Evolutionary conservation across 306 rosid species (phyloP).

Genomic region (Pterocarpus santalinus): DNA sequence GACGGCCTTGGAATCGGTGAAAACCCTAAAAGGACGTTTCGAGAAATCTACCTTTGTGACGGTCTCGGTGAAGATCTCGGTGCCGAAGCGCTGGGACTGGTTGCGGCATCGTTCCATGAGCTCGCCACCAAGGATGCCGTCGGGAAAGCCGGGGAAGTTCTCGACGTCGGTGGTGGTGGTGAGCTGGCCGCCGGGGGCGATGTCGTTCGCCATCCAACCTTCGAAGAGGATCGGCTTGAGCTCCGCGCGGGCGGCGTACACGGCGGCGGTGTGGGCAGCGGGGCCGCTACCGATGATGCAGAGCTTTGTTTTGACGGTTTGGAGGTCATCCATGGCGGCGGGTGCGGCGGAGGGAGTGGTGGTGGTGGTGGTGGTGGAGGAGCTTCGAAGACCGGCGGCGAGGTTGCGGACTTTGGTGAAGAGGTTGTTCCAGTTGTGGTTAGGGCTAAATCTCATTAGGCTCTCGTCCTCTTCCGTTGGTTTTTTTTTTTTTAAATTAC

Average conservation of each 20-base stretch:
- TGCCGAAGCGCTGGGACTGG: conserved; percentile 82
- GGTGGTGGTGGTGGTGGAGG: not conserved
- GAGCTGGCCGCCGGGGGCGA: conserved; percentile 92
- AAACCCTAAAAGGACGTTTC: conserved; percentile 64
- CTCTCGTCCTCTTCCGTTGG: not conserved
- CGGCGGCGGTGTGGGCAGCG: conserved; percentile 86
- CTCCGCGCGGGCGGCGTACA: conserved; percentile 86
- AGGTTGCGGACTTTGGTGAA: conserved; percentile 49
- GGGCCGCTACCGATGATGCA: conserved; percentile 97
- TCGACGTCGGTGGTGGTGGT: conserved; percentile 91
- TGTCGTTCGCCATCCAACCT: conserved; percentile 91
- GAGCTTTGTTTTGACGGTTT: conserved; percentile 64
- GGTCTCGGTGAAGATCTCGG: conserved; percentile 79
- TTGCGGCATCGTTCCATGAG: conserved; percentile 77
- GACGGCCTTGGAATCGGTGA: conserved; percentile 63
- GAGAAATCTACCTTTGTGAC: conserved; percentile 80
- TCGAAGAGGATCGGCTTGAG: conserved; percentile 86
- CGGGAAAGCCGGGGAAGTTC: conserved; percentile 88
- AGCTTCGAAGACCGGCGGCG: conserved; percentile 34
- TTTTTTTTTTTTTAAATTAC: no score
- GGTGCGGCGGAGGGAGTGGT: not conserved
- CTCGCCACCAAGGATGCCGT: conserved; percentile 73
- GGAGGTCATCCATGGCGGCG: conserved; percentile 50
- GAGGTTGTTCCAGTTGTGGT: not conserved
- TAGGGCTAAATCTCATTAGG: conserved; percentile 48